These are phyloP conservation scores for Penicillium egyptiacum DNA, from an alignment of 495 filamentous ascomycete species.

Conservation along the genomic window DNA sequence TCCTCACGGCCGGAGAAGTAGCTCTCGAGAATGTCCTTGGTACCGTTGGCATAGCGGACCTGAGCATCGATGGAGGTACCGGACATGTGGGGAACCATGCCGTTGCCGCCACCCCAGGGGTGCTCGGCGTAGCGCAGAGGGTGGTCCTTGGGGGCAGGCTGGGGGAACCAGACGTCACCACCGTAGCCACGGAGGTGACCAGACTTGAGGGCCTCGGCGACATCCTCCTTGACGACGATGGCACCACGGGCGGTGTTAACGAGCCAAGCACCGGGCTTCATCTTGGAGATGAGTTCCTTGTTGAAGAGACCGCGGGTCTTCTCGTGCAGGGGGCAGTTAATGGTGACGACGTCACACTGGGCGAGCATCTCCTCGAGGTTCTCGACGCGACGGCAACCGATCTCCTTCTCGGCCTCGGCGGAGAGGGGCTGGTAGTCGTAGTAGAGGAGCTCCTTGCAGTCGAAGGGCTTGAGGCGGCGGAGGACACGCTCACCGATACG, in stretches of 20 bases:
- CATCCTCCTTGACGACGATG: slow-evolving; percentile 99
- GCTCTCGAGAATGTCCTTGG: slow-evolving; percentile 84
- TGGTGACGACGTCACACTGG: slow-evolving; percentile 98
- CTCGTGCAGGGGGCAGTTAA: slow-evolving; percentile 99
- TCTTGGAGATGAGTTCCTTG: slow-evolving; percentile 99
- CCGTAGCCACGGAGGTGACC: slow-evolving; percentile 97
- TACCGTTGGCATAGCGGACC: slow-evolving; percentile 87
- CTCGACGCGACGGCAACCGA: slow-evolving; percentile 87
- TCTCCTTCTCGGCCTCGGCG: slow-evolving; percentile 89
- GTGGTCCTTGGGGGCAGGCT: slow-evolving; percentile 95
- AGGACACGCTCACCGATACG: slow-evolving; percentile 98
- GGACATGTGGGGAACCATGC: slow-evolving; percentile 98
- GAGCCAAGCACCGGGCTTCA: slow-evolving; percentile 97
- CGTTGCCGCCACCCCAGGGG: slow-evolving; percentile 95
- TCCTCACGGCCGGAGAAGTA: slow-evolving; percentile 86
- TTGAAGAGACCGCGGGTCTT: slow-evolving; percentile 96
- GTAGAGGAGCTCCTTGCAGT: slow-evolving; percentile 99
- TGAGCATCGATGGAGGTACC: slow-evolving; percentile 97
- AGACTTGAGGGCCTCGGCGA: slow-evolving; percentile 86
- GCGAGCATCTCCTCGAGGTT: slow-evolving; percentile 89
- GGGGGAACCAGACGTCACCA: slow-evolving; percentile 91
- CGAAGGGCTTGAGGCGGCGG: slow-evolving; percentile 90
- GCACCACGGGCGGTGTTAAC: slow-evolving; percentile 98
- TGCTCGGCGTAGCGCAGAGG: slow-evolving; percentile 88
- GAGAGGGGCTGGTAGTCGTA: slow-evolving; percentile 96